Evolutionary conservation across 2,329 filamentous ascomycete species (phyloP).

Genomic region (Aspergillus hiratsukae): DNA sequence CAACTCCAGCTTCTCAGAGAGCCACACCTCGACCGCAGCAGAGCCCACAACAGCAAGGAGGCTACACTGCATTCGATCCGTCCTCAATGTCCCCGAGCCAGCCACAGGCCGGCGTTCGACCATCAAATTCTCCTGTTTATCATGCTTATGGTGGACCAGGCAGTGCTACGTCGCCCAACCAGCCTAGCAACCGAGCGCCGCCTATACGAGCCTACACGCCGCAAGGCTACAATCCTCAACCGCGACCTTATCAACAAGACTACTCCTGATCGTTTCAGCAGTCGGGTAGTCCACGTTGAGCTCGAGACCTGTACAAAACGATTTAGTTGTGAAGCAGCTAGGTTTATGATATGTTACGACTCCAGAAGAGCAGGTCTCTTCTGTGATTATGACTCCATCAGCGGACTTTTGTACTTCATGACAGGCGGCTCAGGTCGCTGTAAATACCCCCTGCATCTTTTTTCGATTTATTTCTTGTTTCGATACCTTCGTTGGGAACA

Average conservation of each 20-base stretch:
- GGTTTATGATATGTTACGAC: conserved; percentile 15
- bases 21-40: conserved; percentile 8
- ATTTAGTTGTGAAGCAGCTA: conserved; percentile 1
- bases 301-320: not conserved
- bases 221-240: conserved; percentile 7
- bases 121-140: conserved; percentile 10
- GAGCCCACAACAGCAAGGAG: conserved; percentile 5
- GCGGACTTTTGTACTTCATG: conserved; percentile 5
- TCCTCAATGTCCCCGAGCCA: conserved; percentile 4
- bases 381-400: conserved; percentile 21
- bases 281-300: not conserved
- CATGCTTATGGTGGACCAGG: conserved; percentile 17
- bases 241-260: conserved; percentile 5
- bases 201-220: conserved; percentile 20
- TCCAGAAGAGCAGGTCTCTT: conserved; percentile 25
- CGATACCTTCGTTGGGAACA: not conserved
- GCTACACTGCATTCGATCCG: conserved; percentile 22
- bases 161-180: conserved; percentile 18
- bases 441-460: conserved; percentile 4
- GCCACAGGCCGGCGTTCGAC: not conserved
- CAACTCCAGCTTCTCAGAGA: conserved; percentile 9
- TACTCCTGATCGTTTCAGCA: conserved; percentile 5
- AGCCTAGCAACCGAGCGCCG: conserved; percentile 18
- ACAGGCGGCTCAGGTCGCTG: conserved; percentile 3
- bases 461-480: not conserved